Evolutionary conservation across 2,329 filamentous ascomycete genomes (phyloP), one percentile per base, ranked within the genome.

Genomic region (Verticillium alfalfae): DNA sequence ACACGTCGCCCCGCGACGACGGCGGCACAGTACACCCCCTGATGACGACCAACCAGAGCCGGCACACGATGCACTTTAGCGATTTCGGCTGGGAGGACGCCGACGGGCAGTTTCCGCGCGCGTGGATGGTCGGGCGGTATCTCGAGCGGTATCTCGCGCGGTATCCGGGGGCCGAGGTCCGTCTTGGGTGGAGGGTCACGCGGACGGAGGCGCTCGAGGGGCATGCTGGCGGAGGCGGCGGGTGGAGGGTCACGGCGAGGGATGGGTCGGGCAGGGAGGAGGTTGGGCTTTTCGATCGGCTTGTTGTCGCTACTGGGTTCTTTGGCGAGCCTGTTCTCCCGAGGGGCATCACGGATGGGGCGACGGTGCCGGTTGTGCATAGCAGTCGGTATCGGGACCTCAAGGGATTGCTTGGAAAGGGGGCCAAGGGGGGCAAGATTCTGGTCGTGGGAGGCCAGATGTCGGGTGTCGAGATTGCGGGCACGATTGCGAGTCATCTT

Each of bases 391-490:
- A 92, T 59, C 80, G 88, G 3, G 78, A 83, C 60, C 72, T 90
- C 2, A 68, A 79, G 34, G 71, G 71, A 9, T 71, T 88, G 2
- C 67, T 88, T 1, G 75, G 73, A 0, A 70, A 73, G 12, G 49
- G 66, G 22, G 67, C 73, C 0, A 70, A 76, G 2, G 79, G 79
- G 1, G 83, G 84, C 18, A 91, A 88, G 68, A 86, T 95, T 16
- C 79, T 92, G 1, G 79, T 96, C 0, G 84, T 93, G 1, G 92
- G 92, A 0, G 91, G 91, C 0, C 90, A 93, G 68, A 93, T 95
- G 83, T 94, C 91, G 2, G 91, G 91, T 0, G 84, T 90, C 5
- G 92, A 96, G 76, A 88, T 89, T 57, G 88, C 91, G 0, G 88
- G 86, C 10, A 87, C 88, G 2, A 84, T 93, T 58, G 90, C 90